These are phyloP conservation scores for Berkeleyomyces basicola DNA, from an alignment of 2,329 filamentous ascomycete genomes.

Conservation along the genomic window DNA sequence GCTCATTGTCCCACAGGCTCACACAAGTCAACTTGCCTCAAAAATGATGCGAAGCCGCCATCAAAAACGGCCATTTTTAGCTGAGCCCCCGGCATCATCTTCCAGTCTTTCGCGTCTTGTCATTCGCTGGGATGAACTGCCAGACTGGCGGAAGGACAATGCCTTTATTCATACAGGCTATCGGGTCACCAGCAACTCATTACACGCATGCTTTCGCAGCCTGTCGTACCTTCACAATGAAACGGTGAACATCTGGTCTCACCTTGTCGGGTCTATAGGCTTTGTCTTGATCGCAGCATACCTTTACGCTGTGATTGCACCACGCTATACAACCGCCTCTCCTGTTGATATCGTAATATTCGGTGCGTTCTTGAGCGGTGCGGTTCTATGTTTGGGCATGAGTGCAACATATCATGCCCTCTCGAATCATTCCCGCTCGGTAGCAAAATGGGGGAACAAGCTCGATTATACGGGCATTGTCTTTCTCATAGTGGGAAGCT, in stretches of 20 bases:
- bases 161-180: constrained; percentile 38
- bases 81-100: not conserved
- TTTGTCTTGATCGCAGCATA: constrained; percentile 35
- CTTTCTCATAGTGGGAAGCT: constrained; percentile 76
- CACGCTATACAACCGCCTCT: constrained; percentile 49
- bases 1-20: not conserved
- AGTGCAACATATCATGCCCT: constrained; percentile 75
- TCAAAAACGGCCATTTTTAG: not conserved
- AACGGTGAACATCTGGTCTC: constrained; percentile 46
- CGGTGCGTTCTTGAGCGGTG: constrained; percentile 62
- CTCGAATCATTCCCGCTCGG: constrained; percentile 62
- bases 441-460: constrained; percentile 76
- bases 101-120: not conserved
- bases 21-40: too few relatives aligned
- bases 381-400: constrained; percentile 58
- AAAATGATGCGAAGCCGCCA: not conserved
- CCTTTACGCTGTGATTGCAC: constrained; percentile 40
- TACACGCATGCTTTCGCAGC: constrained; percentile 28
- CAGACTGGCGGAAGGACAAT: constrained; percentile 43
- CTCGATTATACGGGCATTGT: constrained; percentile 93
- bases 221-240: constrained; percentile 43
- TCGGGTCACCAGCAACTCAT: constrained; percentile 33
- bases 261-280: constrained; percentile 46
- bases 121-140: constrained; percentile 39
- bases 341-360: constrained; percentile 54